These are phyloP conservation scores for Penicillium steckii DNA, from an alignment of 495 filamentous ascomycete genomes.

Conservation along the genomic window DNA sequence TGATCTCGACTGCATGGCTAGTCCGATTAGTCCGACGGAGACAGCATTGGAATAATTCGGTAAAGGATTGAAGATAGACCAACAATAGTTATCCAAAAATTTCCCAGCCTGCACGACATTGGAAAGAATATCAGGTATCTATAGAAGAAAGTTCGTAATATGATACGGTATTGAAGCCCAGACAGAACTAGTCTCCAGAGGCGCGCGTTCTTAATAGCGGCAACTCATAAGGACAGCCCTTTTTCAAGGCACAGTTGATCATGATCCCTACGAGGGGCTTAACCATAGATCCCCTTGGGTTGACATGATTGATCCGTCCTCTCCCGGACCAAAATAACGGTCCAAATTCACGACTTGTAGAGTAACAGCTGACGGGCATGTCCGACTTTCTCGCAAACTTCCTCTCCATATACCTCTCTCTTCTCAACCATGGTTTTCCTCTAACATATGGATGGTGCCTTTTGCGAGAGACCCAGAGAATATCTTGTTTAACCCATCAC, in stretches of 20 bases:
- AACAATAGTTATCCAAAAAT: not conserved
- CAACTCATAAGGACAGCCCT: not conserved
- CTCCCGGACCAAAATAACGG: not conserved
- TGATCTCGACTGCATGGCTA: not conserved
- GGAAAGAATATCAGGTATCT: conserved; percentile 1
- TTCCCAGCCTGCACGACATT: conserved; percentile 12
- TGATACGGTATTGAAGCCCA: not conserved
- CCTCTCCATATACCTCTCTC: too few relatives aligned
- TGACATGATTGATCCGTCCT: too few relatives aligned
- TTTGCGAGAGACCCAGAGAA: not conserved
- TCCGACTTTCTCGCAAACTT: too few relatives aligned
- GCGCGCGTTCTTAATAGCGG: not conserved
- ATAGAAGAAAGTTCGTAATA: not conserved
- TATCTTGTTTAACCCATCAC: not conserved
- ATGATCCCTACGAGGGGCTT: not conserved
- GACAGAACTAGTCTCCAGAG: not conserved
- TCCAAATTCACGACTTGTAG: not conserved
- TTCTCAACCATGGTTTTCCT: conserved; percentile 6
- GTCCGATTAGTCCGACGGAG: not conserved
- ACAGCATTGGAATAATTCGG: not conserved
- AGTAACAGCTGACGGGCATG: not conserved
- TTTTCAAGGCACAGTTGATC: not conserved
- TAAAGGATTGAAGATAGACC: not conserved
- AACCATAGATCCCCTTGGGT: not conserved
- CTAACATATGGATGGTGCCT: not conserved